Evolutionary conservation across 75 land plant species (phyloP).

Genomic region (Adiantum capillusveneris): DNA sequence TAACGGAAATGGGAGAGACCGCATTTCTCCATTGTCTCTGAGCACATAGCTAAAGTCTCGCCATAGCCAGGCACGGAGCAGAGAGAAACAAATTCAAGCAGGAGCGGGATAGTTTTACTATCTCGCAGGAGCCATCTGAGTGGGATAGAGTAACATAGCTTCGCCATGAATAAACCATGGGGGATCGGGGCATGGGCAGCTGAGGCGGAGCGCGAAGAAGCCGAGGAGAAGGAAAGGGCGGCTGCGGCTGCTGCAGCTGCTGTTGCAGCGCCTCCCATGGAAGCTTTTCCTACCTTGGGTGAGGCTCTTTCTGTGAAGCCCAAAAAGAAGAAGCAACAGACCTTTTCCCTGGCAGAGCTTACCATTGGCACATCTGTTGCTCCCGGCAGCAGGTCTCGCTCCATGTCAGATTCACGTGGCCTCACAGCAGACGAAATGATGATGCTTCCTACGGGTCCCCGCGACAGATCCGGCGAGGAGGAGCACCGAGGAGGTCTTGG

Average conservation of each 20-base stretch:
- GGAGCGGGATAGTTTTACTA: neutral
- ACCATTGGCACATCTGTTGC: conserved; percentile 25
- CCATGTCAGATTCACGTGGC: conserved; percentile 12
- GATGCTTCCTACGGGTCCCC: conserved; percentile 73
- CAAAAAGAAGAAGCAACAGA: conserved; percentile 66
- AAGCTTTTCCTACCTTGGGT: conserved; percentile 57
- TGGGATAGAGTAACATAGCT: too few relatives aligned
- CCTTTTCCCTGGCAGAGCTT: conserved; percentile 45
- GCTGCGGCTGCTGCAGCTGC: conserved; percentile 28
- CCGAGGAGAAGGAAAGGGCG: conserved; percentile 32
- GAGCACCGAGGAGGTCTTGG: conserved; percentile 42
- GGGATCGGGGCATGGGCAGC: conserved; percentile 85
- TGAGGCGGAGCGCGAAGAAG: conserved; percentile 74
- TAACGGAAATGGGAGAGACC: too few relatives aligned
- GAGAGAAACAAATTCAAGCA: too few relatives aligned
- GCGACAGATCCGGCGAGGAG: conserved; percentile 62
- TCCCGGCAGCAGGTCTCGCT: conserved; percentile 16
- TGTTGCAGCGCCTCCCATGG: conserved; percentile 2
- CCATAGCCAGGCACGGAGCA: too few relatives aligned
- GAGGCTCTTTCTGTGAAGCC: conserved; percentile 48
- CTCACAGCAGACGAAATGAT: conserved; percentile 68
- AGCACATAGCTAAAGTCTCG: too few relatives aligned
- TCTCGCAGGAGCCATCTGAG: too few relatives aligned
- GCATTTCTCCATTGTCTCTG: too few relatives aligned
- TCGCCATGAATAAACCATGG: conserved; percentile 55